Evolutionary conservation across 768 basidiomycete species (phyloP), one percentile per base, ranked within the genome.

Genomic region (Pisolithus marmoratus): DNA sequence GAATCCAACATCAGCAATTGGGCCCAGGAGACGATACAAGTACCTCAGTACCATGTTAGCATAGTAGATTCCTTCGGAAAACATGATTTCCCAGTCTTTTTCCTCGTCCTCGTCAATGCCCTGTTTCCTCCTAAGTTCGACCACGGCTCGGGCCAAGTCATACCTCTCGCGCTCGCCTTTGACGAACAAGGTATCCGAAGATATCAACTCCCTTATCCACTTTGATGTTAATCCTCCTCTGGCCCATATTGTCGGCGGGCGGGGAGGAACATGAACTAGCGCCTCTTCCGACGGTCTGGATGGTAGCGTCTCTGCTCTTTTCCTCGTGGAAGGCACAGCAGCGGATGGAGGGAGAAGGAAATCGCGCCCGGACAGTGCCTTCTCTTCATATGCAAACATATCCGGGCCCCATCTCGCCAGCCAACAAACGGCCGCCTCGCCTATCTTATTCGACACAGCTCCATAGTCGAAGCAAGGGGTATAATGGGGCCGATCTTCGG

Each of bases 361-460:
- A n/a, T 60, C 59, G 46, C 52, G 54, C 50, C 41, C 49, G 17
- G 42, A 52, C 34, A 54, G 40, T 9, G 56, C 56, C 38, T 67
- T 68, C 57, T 83, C 78, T 60, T 91, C 89, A 29, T 78, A 74
- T 8, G 62, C 60, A n/a, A 95, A 75, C 55, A 95, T 75, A 62
- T 96, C 93, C 12, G 70, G 64, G 0, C 84, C 90, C 94, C 94
- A 97, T 41, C 90, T 75, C 1, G 84, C 78, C 17, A 96, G 73
- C 92, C 93, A 97, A 65, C 87, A 90, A 2, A 81, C 80, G 58
- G 86, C 85, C 0, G 90, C 86, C 68, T 95, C 92, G 12, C 94
- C 94, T 51, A 96, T 90, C 71, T 91, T 94, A 68, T 92, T 83
- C 0, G 88, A 88, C 9, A 93, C 75, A n/a, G 81, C 76, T n/a